phyloP scores from a whole-genome alignment of 495 filamentous ascomycete species.

The Daldinia decipiens region DNA sequence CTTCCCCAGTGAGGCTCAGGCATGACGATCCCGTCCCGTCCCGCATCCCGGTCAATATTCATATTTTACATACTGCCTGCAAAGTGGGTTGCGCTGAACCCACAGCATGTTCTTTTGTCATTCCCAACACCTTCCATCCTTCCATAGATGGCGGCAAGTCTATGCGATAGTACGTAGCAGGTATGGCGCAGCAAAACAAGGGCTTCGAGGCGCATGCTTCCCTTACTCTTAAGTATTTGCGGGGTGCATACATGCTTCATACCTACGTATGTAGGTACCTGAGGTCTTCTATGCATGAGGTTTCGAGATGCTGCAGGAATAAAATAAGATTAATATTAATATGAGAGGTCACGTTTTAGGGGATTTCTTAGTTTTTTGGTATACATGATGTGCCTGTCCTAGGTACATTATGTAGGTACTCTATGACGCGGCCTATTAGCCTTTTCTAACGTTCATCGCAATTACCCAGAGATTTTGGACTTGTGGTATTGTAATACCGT shows the following conservation, averaged over 20 bases:
- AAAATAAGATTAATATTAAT: background rate
- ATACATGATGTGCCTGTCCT: no score
- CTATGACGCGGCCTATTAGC: background rate
- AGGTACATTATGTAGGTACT: no score
- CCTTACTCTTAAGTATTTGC: slow-evolving; percentile 11
- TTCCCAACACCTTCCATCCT: background rate
- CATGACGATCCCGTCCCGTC: slow-evolving; percentile 24
- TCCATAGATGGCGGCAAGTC: background rate
- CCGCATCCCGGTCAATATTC: slow-evolving; percentile 13
- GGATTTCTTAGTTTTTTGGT: no score
- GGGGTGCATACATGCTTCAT: slow-evolving; percentile 30
- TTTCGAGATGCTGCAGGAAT: background rate
- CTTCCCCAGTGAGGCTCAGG: slow-evolving; percentile 32
- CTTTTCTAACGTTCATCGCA: slow-evolving; percentile 9
- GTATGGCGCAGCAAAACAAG: slow-evolving; percentile 18
- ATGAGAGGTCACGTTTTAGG: background rate
- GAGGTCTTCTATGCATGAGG: background rate
- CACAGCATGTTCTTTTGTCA: slow-evolving; percentile 9
- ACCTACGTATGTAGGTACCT: no score
- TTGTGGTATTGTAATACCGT: background rate
- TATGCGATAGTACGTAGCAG: slow-evolving; percentile 16
- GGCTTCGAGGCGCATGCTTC: slow-evolving; percentile 30
- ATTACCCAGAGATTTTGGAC: slow-evolving; percentile 1
- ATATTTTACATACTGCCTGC: slow-evolving; percentile 3
- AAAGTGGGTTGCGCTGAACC: slow-evolving; percentile 5